Conservation (phyloP, 2,329 filamentous ascomycete species). For the Chaetomium globosum region DNA sequence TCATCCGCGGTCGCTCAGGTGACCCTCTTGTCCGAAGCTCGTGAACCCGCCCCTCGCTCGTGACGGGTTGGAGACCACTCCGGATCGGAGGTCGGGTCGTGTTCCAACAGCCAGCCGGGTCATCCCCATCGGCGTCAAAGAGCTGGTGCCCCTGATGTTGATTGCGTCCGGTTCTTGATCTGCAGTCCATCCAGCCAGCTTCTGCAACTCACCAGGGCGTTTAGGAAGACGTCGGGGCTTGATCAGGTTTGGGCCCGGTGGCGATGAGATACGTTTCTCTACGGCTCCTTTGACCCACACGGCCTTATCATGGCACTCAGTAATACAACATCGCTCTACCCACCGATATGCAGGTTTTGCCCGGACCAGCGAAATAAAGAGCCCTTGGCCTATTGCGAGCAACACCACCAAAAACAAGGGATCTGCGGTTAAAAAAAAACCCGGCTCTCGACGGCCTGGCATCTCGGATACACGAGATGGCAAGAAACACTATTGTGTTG, state of each 20-base stretch:
- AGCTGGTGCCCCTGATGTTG: neutral
- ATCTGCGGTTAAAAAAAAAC: neutral
- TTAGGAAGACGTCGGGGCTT: neutral
- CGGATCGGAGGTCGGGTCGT: neutral
- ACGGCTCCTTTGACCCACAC: slow-evolving; percentile 13
- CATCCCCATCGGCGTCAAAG: neutral
- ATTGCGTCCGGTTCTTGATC: neutral
- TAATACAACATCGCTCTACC: slow-evolving; percentile 22
- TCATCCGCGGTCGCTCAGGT: slow-evolving; percentile 17
- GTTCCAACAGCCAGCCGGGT: too few relatives aligned
- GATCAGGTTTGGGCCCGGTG: neutral
- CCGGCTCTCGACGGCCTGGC: neutral
- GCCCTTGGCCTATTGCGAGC: too few relatives aligned
- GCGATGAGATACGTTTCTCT: slow-evolving; percentile 2
- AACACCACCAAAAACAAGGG: too few relatives aligned
- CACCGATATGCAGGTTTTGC: slow-evolving; percentile 22
- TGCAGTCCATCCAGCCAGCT: neutral
- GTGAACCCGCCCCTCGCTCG: neutral
- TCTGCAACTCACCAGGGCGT: neutral
- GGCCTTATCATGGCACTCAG: slow-evolving; percentile 25
- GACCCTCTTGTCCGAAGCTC: neutral
- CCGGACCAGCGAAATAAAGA: slow-evolving; percentile 13
- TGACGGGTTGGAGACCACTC: neutral
- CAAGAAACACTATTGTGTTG: neutral
- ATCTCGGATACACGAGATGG: neutral